A percentile compares a stretch with the other conserved stretches of the same genome.
phyloP scores from a whole-genome alignment of 345 rosid genomes.

The Microthlaspi erraticum region DNA sequence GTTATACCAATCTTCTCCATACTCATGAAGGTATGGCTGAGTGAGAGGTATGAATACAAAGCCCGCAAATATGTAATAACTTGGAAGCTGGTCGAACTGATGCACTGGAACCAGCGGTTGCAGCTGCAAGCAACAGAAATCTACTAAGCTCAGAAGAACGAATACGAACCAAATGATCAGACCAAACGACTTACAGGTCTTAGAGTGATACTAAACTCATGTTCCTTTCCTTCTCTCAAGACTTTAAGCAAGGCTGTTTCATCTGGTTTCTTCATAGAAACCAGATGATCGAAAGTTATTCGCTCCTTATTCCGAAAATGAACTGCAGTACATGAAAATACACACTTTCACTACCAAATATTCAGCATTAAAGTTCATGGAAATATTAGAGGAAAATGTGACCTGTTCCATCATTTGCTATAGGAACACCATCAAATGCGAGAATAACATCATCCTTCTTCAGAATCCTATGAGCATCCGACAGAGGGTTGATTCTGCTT shows the following conservation, averaged over 20 bases:
- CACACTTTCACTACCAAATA: background rate
- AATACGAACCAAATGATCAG: background rate
- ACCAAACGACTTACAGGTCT: constrained; percentile 65
- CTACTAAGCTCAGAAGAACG: constrained; percentile 6
- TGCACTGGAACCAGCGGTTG: constrained; percentile 89
- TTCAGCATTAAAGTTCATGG: constrained; percentile 12
- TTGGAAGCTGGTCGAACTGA: constrained; percentile 83
- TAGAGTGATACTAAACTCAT: constrained; percentile 60
- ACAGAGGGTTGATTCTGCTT: constrained; percentile 83
- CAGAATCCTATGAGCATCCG: constrained; percentile 59
- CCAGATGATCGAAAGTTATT: constrained; percentile 86
- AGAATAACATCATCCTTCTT: constrained; percentile 83
- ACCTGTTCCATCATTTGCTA: constrained; percentile 95
- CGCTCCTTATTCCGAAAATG: constrained; percentile 85
- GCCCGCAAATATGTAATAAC: constrained; percentile 96
- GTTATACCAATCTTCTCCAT: constrained; percentile 97
- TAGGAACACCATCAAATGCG: constrained; percentile 74
- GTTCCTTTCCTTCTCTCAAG: constrained; percentile 68
- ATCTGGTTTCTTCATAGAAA: constrained; percentile 88
- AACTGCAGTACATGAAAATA: constrained; percentile 55
- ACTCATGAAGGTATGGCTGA: constrained; percentile 89
- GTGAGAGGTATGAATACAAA: constrained; percentile 82
- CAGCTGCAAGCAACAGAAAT: constrained; percentile 56
- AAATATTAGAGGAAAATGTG: constrained; percentile 16
- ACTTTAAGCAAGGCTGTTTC: constrained; percentile 68